Evolutionary conservation across 768 basidiomycete species (phyloP), one percentile per base, ranked within the genome.

Genomic region (Lepiota venenata): DNA sequence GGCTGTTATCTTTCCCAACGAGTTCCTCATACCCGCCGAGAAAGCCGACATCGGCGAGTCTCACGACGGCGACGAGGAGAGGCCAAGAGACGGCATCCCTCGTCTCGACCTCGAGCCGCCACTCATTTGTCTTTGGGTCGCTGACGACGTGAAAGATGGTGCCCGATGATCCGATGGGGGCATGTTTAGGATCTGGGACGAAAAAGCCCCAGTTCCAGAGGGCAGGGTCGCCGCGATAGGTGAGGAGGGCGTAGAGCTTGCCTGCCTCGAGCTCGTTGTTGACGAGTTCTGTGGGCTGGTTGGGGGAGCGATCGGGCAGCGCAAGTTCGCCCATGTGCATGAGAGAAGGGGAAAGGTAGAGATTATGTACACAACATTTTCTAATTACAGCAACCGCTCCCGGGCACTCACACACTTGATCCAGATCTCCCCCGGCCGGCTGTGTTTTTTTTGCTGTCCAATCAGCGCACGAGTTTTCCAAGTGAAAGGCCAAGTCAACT

Each of bases 401-500:
- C 87, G 87, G 51, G 74, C 70, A n/a, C 78, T 73, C 41, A 91
- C 85, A 14, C 84, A 76, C 47, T 82, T 70, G 52, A 87, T 79
- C 83, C 83, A 88, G 43, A 87, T 84, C 67, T 88, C 85, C 7
- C 84, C 83, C 10, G 87, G 87, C 12, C 85, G 85, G 63, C 87
- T 88, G 59, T 25, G 58, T n/a, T n/a, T n/a, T n/a, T n/a, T n/a
- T n/a, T n/a, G n/a, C 38, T 4, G 61, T 45, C 39, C 45, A 45
- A 42, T 32, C 43, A 50, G 22, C 37, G 38, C 52, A 51, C n/a
- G n/a, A n/a, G n/a, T n/a, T n/a, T n/a, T n/a, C n/a, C n/a, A n/a
- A n/a, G n/a, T n/a, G n/a, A n/a, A n/a, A n/a, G n/a, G n/a, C n/a
- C n/a, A n/a, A n/a, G n/a, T n/a, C n/a, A n/a, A 53, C 65, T 22